Conservation (phyloP, 192 early-diverging fungal species). For the Coemansia sp. region DNA sequence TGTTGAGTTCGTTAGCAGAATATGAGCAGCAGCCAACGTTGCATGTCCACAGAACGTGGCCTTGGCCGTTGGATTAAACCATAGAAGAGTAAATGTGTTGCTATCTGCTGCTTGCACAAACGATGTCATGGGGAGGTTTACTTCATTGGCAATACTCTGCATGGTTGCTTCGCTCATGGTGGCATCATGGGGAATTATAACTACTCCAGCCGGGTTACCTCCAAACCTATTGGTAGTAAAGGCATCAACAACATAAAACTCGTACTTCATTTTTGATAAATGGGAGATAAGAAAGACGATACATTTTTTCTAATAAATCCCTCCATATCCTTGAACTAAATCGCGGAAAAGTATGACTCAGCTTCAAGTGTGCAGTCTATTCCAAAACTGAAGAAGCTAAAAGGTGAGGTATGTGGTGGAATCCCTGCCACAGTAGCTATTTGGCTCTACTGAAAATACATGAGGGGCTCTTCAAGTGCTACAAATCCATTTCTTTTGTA, state of each 20-base stretch:
- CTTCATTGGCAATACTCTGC: slow-evolving; percentile 35
- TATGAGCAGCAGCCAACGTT: slow-evolving; percentile 34
- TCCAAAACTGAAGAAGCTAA: no score
- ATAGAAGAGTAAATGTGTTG: slow-evolving; percentile 7
- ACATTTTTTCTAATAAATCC: no score
- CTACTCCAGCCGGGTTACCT: slow-evolving; percentile 18
- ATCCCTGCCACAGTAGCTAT: no score
- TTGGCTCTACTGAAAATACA: no score
- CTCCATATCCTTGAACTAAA: no score
- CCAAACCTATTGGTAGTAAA: slow-evolving; percentile 7
- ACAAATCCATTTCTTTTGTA: no score
- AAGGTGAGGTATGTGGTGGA: no score
- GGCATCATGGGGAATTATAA: slow-evolving; percentile 13
- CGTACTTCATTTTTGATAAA: background rate
- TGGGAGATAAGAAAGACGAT: no score
- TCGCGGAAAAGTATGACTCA: no score
- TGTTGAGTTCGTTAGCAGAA: slow-evolving; percentile 19
- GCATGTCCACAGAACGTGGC: slow-evolving; percentile 39
- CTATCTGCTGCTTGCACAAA: slow-evolving; percentile 16
- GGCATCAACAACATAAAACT: slow-evolving; percentile 18
- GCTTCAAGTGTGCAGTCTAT: no score
- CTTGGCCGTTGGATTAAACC: slow-evolving; percentile 29
- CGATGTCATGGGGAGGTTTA: slow-evolving; percentile 49
- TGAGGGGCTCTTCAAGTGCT: no score
- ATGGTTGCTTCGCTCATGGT: background rate